These are phyloP conservation scores for Parachaetomium inaequale DNA, from an alignment of 495 filamentous ascomycete species.

Conservation along the genomic window DNA sequence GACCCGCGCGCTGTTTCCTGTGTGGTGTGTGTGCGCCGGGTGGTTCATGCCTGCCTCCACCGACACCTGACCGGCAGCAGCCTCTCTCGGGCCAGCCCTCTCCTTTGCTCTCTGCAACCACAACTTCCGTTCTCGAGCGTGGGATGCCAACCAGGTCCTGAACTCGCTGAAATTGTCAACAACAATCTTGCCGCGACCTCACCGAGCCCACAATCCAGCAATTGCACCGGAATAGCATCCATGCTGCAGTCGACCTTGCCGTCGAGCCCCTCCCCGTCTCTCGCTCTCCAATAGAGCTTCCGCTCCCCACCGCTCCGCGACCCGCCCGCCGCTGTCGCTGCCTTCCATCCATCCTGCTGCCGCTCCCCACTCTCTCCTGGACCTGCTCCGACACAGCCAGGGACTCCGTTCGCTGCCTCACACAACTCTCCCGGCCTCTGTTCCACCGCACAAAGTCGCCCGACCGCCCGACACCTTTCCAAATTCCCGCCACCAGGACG, in stretches of 20 bases:
- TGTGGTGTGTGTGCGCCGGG: neutral
- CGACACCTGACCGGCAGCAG: neutral
- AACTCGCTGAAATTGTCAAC: neutral
- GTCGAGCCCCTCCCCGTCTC: constrained; percentile 28
- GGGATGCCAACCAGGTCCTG: constrained; percentile 1
- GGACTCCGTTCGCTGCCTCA: constrained; percentile 2
- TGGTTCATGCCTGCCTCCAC: constrained; percentile 6
- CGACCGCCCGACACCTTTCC: constrained; percentile 3
- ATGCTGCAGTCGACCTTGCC: constrained; percentile 27
- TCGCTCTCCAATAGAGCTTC: constrained; percentile 29
- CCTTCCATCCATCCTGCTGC: constrained; percentile 15
- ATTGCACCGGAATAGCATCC: constrained; percentile 30
- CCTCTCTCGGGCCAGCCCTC: constrained; percentile 6
- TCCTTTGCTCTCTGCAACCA: neutral
- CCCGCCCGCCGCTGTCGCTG: constrained; percentile 27
- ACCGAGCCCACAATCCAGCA: constrained; percentile 10
- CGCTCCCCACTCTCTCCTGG: constrained; percentile 9
- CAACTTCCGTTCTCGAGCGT: neutral
- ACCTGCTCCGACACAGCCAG: neutral
- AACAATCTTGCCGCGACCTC: constrained; percentile 1
- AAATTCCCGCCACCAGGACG: constrained; percentile 18
- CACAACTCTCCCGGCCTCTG: neutral
- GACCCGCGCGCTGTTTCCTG: neutral
- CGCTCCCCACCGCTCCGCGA: constrained; percentile 20
- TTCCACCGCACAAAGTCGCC: constrained; percentile 21